Evolutionary conservation across 352 stramenopile genomes (phyloP), one percentile per base, ranked within the genome.

Genomic region (Phytophthora cryptogea): DNA sequence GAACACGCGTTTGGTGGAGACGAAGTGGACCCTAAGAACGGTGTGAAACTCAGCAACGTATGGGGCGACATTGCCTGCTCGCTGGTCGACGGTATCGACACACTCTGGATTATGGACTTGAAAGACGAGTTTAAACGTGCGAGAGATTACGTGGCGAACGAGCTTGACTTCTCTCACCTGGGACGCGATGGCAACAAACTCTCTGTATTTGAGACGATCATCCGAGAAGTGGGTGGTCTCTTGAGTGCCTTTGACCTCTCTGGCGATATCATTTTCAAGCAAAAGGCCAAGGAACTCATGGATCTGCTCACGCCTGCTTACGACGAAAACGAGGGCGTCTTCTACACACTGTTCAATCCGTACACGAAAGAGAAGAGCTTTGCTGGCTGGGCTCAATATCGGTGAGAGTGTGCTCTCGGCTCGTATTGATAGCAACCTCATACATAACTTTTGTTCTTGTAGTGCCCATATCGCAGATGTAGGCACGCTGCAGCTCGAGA

Each of bases 141-240:
- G 0, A 72, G 80, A 35, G 78, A 98, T 20, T 98, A 95, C 67
- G 79, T 99, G 28, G 72, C 67, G 0, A 66, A 78, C 14, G 63
- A 87, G 23, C 54, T 98, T 0, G 76, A 97, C 59, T 94, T 98
- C 39, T 74, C 77, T 4, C 83, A 94, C 31, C 54, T 92, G 36
- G 82, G 82, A 10, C 75, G 74, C 16, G 74, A 84, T 65, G 58
- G 60, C 26, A 75, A 57, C 44, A 76, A 56, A 11, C 80, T 99
- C 8, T 99, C 92, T 17, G 80, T 99, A 17, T 99, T 99, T 80
- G 98, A 99, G 82, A 99, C 96, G 1, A 99, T 97, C 39, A 99
- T 99, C 83, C 92, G 97, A 20, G 93, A 95, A 70, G 81, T 99
- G 4, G 98, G 97, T 16, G 98, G 98, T 8, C 78, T 99, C 5